Evolutionary conservation across 306 rosid species (phyloP).

Genomic region (Cicer chorassanicum): DNA sequence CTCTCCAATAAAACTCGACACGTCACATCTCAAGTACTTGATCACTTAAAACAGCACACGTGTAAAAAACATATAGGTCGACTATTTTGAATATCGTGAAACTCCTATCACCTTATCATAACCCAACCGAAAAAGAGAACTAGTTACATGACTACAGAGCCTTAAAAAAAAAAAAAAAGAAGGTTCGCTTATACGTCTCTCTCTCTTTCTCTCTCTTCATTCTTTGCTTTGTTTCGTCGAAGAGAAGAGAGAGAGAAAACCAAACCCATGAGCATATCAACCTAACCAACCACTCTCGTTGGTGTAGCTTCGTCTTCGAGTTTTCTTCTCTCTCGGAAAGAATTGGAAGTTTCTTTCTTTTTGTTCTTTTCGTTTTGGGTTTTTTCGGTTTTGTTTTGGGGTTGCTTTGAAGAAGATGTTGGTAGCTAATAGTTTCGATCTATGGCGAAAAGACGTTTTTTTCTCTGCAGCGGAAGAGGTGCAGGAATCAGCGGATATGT

Average conservation of each 20-base stretch:
- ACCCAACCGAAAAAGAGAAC: slow-evolving; percentile 34
- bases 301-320: slow-evolving; percentile 20
- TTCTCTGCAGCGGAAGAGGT: slow-evolving; percentile 98
- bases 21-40: not conserved
- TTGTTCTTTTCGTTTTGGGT: not conserved
- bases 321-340: slow-evolving; percentile 28
- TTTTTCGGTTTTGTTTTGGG: slow-evolving; percentile 20
- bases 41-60: not conserved
- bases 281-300: slow-evolving; percentile 20
- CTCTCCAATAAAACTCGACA: not conserved
- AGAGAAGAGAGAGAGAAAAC: slow-evolving; percentile 45
- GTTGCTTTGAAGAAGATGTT: slow-evolving; percentile 56
- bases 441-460: slow-evolving; percentile 90
- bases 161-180: not conserved
- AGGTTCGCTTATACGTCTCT: slow-evolving; percentile 54
- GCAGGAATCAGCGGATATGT: slow-evolving; percentile 97
- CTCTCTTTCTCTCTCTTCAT: slow-evolving; percentile 48
- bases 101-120: slow-evolving; percentile 2
- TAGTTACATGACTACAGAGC: not conserved
- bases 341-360: slow-evolving; percentile 16
- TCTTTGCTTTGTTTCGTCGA: slow-evolving; percentile 52
- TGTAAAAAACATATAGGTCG: not conserved
- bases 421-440: slow-evolving; percentile 90
- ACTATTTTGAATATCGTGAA: not conserved
- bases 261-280: slow-evolving; percentile 25